Base-by-base conservation (phyloP, 2,329 filamentous ascomycete genomes). In the Alternaria sp. region DNA sequence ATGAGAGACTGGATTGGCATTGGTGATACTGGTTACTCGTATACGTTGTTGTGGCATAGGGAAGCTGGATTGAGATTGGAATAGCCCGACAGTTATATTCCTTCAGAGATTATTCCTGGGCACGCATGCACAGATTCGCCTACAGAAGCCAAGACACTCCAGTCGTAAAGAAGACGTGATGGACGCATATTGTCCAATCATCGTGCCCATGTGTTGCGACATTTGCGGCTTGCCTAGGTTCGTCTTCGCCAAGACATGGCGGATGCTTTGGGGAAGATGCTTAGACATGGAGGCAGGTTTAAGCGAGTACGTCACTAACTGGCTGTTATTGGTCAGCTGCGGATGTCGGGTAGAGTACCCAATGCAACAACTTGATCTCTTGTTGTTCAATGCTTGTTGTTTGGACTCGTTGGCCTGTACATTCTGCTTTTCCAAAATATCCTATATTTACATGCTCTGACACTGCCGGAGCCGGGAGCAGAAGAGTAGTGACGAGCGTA, bases 1-100 rank as follows among this genome's bases (percentile, higher is more conserved):
- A 72, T 63, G 38, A 71, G 68, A 1, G 70, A 71, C 6, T 65
- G 57, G 5, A 72, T 50, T 9, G 67, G 48, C 70, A 72, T 65
- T 30, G 43, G 10, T 5, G 25, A 32, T 22, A 25, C 5, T 27
- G 28, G 36, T 16, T 14, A 49, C 7, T 50, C 32, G n/a, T 18
- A 14, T 9, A 14, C 2, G 9, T 34, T 8, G 7, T 25, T 16
- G 18, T 49, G n/a, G 30, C 18, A 30, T 18, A 2, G 10, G 10
- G 43, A 27, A 45, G 44, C n/a, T 46, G 27, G 16, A 12, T 30
- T 30, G 25, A 7, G 14, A 14, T 18, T 10, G 44, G 10, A 16
- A 25, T 6, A 22, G 38, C 38, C 11, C 38, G 14, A 45, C 25
- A 27, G 16, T 46, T 46, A 36, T 50, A 50, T 25, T 12, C 10